Conservation (phyloP, 257 asterid species). For the Scutellaria galericulata region DNA sequence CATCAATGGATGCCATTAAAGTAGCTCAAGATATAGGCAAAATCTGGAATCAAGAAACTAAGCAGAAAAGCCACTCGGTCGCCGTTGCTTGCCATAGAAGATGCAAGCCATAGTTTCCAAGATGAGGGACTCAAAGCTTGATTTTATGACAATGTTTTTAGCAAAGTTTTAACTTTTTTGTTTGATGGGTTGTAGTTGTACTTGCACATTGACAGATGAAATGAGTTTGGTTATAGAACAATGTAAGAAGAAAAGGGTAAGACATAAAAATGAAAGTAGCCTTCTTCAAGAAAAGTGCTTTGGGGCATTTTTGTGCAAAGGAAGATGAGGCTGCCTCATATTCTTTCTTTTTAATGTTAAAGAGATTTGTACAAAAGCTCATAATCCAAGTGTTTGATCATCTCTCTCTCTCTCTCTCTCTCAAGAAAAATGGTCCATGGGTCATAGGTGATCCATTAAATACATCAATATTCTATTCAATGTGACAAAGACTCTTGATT, state of each 20-base stretch:
- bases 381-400: slow-evolving; percentile 24
- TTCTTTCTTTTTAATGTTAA: slow-evolving; percentile 12
- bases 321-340: slow-evolving; percentile 48
- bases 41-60: slow-evolving; percentile 76
- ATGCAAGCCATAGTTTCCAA: slow-evolving; percentile 47
- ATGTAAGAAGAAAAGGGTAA: slow-evolving; percentile 27
- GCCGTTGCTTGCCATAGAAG: slow-evolving; percentile 49
- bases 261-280: slow-evolving; percentile 43
- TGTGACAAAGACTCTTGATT: slow-evolving; percentile 65
- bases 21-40: slow-evolving; percentile 78
- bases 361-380: slow-evolving; percentile 26
- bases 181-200: slow-evolving; percentile 37
- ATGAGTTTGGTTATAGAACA: slow-evolving; percentile 36
- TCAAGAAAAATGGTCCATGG: slow-evolving; percentile 58
- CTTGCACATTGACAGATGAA: slow-evolving; percentile 35
- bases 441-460: slow-evolving; percentile 52
- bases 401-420: slow-evolving; percentile 15
- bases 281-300: slow-evolving; percentile 56
- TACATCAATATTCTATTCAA: slow-evolving; percentile 60
- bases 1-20: slow-evolving; percentile 72
- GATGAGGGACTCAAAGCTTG: not conserved
- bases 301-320: slow-evolving; percentile 54
- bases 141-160: not conserved
- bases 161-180: slow-evolving; percentile 11
- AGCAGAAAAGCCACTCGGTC: slow-evolving; percentile 59